A percentile compares a stretch with the other conserved stretches of the same genome.
phyloP scores from a whole-genome alignment of 2,329 filamentous ascomycete species.

The Xenoacremonium recifei region DNA sequence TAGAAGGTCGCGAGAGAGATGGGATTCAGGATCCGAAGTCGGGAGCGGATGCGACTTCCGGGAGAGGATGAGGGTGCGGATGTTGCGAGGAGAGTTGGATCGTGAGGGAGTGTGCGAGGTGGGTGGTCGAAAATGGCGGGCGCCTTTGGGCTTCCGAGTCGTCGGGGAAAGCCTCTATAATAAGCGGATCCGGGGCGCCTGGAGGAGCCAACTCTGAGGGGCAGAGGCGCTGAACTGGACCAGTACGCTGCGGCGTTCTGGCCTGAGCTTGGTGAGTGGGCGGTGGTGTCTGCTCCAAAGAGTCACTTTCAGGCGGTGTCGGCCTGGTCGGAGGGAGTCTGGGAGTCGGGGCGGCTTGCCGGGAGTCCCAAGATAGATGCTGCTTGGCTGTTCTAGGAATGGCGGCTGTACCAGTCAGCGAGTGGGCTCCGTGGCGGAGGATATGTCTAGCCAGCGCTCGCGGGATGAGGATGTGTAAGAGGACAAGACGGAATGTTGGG shows the following conservation, averaged over 20 bases:
- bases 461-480: background rate
- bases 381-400: slow-evolving; percentile 29
- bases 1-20: slow-evolving; percentile 11
- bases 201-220: no score
- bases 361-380: slow-evolving; percentile 12
- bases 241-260: no score
- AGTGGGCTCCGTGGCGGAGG: slow-evolving; percentile 4
- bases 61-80: slow-evolving; percentile 2
- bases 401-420: slow-evolving; percentile 27
- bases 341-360: background rate
- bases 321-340: slow-evolving; percentile 10
- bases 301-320: no score
- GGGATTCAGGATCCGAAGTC: slow-evolving; percentile 3
- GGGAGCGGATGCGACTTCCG: slow-evolving; percentile 11
- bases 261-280: slow-evolving; percentile 1
- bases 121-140: slow-evolving; percentile 25
- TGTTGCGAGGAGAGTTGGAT: slow-evolving; percentile 19
- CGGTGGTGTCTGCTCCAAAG: slow-evolving; percentile 11
- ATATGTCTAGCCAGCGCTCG: background rate
- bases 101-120: slow-evolving; percentile 23
- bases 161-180: no score
- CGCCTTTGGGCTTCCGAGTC: no score
- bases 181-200: no score
- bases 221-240: no score
- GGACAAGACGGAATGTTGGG: background rate